Conservation (phyloP, 176 grass and related monocot genomes). For the Triticum timopheevii region DNA sequence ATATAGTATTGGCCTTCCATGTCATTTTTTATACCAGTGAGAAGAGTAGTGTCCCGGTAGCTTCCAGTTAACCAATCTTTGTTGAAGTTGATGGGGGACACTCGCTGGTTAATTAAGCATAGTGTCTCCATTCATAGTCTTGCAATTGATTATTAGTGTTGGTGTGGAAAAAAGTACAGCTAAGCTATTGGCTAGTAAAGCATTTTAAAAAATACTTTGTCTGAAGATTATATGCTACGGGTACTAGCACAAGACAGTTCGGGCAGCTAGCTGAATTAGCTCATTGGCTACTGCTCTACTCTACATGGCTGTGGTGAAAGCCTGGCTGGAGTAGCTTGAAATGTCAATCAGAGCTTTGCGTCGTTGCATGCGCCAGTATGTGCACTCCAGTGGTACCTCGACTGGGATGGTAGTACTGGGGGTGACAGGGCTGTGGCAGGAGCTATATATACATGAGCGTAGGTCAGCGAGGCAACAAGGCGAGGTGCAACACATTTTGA, state of each 20-base stretch:
- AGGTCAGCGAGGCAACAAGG: constrained; percentile 24
- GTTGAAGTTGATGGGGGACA: not conserved
- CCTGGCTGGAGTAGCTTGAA: not conserved
- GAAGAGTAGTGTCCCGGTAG: not conserved
- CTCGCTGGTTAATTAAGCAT: not conserved
- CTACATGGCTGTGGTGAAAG: not conserved
- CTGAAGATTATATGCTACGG: not conserved
- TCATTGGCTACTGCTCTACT: not conserved
- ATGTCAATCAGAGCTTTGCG: constrained; percentile 24
- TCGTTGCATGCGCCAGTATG: not conserved
- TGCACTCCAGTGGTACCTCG: not conserved
- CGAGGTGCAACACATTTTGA: constrained; percentile 36
- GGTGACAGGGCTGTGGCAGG: not conserved
- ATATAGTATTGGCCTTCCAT: constrained; percentile 26
- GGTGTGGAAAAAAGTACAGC: not conserved
- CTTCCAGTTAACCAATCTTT: not conserved
- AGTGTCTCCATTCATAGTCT: not conserved
- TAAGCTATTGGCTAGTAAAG: not conserved
- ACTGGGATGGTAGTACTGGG: not conserved
- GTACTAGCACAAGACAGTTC: not conserved
- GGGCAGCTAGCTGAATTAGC: not conserved
- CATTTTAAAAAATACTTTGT: not conserved
- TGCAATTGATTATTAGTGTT: not conserved
- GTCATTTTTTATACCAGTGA: not conserved
- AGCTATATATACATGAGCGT: not conserved